These are phyloP conservation scores for Fusarium redolens DNA, from an alignment of 2,329 filamentous ascomycete genomes.

Conservation along the genomic window DNA sequence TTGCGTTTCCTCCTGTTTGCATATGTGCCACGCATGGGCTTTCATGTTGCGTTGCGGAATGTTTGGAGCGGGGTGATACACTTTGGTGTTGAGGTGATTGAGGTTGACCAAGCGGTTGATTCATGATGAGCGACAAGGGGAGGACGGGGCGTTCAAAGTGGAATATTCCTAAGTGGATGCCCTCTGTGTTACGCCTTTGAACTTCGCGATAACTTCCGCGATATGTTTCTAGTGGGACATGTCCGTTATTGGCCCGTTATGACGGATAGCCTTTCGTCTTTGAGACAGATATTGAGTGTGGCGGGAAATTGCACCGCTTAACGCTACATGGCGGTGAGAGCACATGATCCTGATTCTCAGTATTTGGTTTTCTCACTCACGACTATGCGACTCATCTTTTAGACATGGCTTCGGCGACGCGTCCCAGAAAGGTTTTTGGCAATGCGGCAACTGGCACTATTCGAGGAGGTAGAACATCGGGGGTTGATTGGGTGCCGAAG, in stretches of 20 bases:
- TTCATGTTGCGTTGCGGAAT: constrained; percentile 6
- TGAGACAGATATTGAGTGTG: constrained; percentile 29
- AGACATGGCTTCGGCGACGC: not conserved
- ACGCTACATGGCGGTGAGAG: constrained; percentile 29
- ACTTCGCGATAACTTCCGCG: constrained; percentile 3
- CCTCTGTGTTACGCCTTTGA: constrained; percentile 22
- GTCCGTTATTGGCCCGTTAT: not conserved
- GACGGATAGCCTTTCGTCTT: not conserved
- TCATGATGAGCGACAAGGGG: constrained; percentile 13
- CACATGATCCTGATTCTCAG: constrained; percentile 8
- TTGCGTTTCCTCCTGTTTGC: constrained; percentile 1
- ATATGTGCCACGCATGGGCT: not conserved
- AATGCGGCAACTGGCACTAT: constrained; percentile 1
- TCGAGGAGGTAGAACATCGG: not conserved
- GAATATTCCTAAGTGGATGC: not conserved
- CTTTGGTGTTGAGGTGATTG: constrained; percentile 7
- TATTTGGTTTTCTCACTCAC: not conserved
- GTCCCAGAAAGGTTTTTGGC: constrained; percentile 4
- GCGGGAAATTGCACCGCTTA: constrained; percentile 22
- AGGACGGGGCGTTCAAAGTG: constrained; percentile 5
- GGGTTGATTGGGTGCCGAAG: constrained; percentile 9
- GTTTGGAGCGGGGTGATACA: constrained; percentile 7
- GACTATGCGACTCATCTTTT: not conserved
- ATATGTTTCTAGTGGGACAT: constrained; percentile 26
- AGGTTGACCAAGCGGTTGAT: constrained; percentile 33